Percentiles rank a stretch among this genome's conserved stretches.
Evolutionary conservation across 2,329 filamentous ascomycete genomes (phyloP).

Genomic region (Pezicula rhizophila): DNA sequence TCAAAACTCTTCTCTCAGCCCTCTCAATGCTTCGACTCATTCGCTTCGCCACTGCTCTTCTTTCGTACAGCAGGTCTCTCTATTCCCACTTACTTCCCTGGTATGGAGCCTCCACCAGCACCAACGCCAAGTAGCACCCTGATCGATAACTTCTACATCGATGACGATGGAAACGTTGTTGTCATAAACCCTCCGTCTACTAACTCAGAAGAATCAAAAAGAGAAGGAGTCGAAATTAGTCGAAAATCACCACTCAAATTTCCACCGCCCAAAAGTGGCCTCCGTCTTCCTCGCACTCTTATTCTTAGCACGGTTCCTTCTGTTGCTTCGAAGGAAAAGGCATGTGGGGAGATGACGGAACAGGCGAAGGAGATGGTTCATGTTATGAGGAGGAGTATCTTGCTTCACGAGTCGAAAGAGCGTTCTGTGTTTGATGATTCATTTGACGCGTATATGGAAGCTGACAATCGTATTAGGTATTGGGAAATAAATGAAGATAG

Average conservation of each 20-base stretch:
- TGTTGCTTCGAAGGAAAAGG: neutral
- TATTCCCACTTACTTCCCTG: conserved; percentile 17
- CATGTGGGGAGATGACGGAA: neutral
- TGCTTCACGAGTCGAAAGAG: conserved; percentile 17
- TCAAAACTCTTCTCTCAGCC: conserved; percentile 45
- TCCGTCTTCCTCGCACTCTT: conserved; percentile 19
- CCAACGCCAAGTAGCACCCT: neutral
- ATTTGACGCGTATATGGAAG: conserved; percentile 12
- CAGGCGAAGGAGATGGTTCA: conserved; percentile 20
- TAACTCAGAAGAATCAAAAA: conserved; percentile 2
- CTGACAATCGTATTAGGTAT: conserved; percentile 7
- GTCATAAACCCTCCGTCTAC: neutral
- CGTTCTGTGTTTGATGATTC: conserved; percentile 17
- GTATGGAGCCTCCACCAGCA: neutral
- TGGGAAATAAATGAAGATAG: neutral
- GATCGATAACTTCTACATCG: neutral
- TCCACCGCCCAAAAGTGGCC: conserved; percentile 13
- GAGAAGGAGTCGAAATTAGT: conserved; percentile 4
- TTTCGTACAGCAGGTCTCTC: conserved; percentile 45
- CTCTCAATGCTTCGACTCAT: conserved; percentile 49
- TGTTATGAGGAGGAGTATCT: conserved; percentile 22
- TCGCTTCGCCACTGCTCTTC: conserved; percentile 52
- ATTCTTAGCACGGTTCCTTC: conserved; percentile 11
- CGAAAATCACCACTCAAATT: conserved; percentile 18
- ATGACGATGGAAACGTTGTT: neutral